Evolutionary conservation across 441 rosid species (phyloP).

Genomic region (Biscutella auriculata): DNA sequence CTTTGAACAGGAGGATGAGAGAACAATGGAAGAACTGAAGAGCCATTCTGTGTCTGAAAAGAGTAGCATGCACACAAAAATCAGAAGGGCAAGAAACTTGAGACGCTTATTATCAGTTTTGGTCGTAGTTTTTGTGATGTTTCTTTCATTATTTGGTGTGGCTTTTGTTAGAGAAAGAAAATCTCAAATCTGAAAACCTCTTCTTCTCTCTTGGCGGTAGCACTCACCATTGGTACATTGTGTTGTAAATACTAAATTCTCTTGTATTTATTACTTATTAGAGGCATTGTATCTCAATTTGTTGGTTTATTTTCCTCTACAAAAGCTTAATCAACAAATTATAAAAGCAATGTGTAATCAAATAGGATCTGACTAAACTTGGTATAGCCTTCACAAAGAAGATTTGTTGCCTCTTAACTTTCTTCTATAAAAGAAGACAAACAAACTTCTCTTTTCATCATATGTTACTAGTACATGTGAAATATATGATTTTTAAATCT

Average conservation of each 20-base stretch:
- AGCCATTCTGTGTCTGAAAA: constrained; percentile 14
- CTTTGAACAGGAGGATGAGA: constrained; percentile 34
- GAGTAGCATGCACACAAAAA: not conserved
- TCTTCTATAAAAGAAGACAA: no score
- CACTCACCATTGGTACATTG: constrained; percentile 5
- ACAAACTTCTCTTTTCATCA: no score
- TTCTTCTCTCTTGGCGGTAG: not conserved
- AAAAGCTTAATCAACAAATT: not conserved
- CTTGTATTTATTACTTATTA: not conserved
- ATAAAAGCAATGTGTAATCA: no score
- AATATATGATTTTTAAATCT: no score
- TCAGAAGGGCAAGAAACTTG: constrained; percentile 8
- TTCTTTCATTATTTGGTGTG: constrained; percentile 25
- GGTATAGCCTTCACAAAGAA: no score
- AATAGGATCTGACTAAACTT: no score
- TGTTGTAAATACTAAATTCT: constrained; percentile 14
- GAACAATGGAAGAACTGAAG: constrained; percentile 11
- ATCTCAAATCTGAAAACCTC: not conserved
- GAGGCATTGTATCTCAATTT: not conserved
- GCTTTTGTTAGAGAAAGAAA: constrained; percentile 11
- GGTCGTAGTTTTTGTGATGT: constrained; percentile 22
- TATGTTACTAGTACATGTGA: no score
- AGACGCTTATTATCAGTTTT: constrained; percentile 4
- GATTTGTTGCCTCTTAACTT: no score
- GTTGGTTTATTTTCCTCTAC: not conserved